Evolutionary conservation across 352 stramenopile species (phyloP).

Genomic region (Pythium periplocum): DNA sequence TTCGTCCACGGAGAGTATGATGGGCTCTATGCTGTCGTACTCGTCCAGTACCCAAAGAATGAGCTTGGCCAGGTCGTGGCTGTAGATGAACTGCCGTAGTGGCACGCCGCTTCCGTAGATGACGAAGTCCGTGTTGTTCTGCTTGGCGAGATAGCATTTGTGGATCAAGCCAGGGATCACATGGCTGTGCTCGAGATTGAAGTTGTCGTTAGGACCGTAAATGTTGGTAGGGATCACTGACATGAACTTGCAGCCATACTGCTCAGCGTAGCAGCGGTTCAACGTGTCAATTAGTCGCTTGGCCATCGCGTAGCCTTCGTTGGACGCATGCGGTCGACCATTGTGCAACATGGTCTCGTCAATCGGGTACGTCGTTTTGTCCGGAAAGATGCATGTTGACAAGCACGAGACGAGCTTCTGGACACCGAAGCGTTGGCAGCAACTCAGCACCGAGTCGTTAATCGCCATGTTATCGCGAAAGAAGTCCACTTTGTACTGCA

Average conservation of each 20-base stretch:
- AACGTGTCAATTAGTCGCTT: conserved; percentile 99
- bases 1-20: conserved; percentile 96
- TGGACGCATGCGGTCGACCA: conserved; percentile 70
- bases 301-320: conserved; percentile 95
- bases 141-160: conserved; percentile 97
- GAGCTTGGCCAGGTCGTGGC: conserved; percentile 92
- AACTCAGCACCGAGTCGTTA: conserved; percentile 98
- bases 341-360: conserved; percentile 97
- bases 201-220: conserved; percentile 98
- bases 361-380: conserved; percentile 98
- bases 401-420: conserved; percentile 97
- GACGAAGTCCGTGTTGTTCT: conserved; percentile 80
- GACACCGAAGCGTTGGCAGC: conserved; percentile 82
- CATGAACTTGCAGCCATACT: conserved; percentile 98
- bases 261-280: conserved; percentile 94
- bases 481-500: conserved; percentile 95
- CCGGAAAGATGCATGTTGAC: conserved; percentile 98
- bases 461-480: conserved; percentile 98
- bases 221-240: conserved; percentile 99
- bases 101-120: conserved; percentile 95
- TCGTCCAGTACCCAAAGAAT: conserved; percentile 80
- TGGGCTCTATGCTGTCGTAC: conserved; percentile 89
- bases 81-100: conserved; percentile 98
- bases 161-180: conserved; percentile 98
- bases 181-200: conserved; percentile 95